phyloP scores from a whole-genome alignment of 305 asterid genomes.

The Fraxinus floribunda region DNA sequence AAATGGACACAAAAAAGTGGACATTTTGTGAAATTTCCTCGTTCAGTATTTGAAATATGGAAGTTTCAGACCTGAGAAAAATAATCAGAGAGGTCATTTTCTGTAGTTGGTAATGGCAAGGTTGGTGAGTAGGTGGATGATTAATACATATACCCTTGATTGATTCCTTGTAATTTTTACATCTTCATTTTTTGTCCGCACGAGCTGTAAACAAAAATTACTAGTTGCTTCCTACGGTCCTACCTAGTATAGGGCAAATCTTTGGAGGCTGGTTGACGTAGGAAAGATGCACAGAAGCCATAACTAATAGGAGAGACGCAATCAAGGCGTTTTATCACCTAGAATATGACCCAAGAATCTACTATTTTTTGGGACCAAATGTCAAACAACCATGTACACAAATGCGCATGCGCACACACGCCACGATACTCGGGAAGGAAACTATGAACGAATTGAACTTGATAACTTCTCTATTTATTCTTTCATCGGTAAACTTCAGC shows the following conservation, averaged over 20 bases:
- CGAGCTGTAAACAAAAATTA: background rate
- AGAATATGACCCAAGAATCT: background rate
- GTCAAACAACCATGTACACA: background rate
- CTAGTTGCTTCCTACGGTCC: background rate
- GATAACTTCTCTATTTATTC: background rate
- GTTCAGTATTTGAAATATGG: background rate
- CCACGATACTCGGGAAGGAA: background rate
- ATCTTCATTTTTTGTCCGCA: background rate
- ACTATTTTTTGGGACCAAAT: background rate
- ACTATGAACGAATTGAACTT: background rate
- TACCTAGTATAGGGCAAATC: background rate
- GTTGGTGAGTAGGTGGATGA: background rate
- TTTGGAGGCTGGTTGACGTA: background rate
- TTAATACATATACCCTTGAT: background rate
- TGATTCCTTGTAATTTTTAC: background rate
- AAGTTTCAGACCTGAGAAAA: background rate
- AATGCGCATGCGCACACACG: no score
- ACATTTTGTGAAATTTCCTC: background rate
- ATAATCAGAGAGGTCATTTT: background rate
- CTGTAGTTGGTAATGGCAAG: background rate
- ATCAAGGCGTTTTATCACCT: background rate
- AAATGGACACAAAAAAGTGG: no score
- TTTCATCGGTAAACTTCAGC: background rate
- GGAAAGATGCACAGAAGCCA: background rate
- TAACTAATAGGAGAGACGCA: background rate